These are phyloP conservation scores for Hypoxylon rickii DNA, from an alignment of 495 filamentous ascomycete genomes.

Conservation along the genomic window DNA sequence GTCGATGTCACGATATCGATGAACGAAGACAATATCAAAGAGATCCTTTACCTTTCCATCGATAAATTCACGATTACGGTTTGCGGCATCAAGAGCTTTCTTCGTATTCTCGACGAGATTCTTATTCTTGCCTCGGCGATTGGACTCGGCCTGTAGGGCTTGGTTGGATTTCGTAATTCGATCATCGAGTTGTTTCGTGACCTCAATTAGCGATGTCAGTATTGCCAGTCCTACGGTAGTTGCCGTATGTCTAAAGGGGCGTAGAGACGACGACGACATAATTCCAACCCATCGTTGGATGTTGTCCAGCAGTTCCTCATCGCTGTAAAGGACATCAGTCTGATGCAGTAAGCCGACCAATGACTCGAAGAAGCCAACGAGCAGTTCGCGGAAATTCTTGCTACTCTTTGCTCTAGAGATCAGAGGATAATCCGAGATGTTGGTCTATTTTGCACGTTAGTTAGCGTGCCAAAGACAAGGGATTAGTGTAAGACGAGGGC, in stretches of 20 bases:
- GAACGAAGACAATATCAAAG: slow-evolving; percentile 88
- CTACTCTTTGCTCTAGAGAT: slow-evolving; percentile 75
- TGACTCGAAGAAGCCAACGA: slow-evolving; percentile 77
- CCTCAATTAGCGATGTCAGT: slow-evolving; percentile 70
- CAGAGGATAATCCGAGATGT: slow-evolving; percentile 89
- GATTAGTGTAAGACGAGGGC: background rate
- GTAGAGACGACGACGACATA: slow-evolving; percentile 79
- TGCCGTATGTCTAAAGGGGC: slow-evolving; percentile 91
- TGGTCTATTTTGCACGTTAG: slow-evolving; percentile 51
- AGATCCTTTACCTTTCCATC: slow-evolving; percentile 75
- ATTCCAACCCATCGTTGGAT: slow-evolving; percentile 81
- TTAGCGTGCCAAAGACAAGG: slow-evolving; percentile 30
- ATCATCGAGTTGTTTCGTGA: slow-evolving; percentile 68
- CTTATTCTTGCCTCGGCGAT: slow-evolving; percentile 72
- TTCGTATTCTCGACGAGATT: slow-evolving; percentile 67
- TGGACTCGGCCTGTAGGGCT: slow-evolving; percentile 74
- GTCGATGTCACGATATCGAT: slow-evolving; percentile 94
- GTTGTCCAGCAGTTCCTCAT: slow-evolving; percentile 78
- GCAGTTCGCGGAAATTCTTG: slow-evolving; percentile 70
- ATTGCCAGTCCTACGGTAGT: slow-evolving; percentile 80
- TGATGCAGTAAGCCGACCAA: slow-evolving; percentile 76
- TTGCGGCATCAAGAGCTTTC: slow-evolving; percentile 66
- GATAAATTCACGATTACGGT: slow-evolving; percentile 64
- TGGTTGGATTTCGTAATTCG: slow-evolving; percentile 74
- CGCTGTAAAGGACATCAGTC: slow-evolving; percentile 73